These are phyloP conservation scores for Vigna angularis DNA, from an alignment of 306 rosid species.

Conservation along the genomic window DNA sequence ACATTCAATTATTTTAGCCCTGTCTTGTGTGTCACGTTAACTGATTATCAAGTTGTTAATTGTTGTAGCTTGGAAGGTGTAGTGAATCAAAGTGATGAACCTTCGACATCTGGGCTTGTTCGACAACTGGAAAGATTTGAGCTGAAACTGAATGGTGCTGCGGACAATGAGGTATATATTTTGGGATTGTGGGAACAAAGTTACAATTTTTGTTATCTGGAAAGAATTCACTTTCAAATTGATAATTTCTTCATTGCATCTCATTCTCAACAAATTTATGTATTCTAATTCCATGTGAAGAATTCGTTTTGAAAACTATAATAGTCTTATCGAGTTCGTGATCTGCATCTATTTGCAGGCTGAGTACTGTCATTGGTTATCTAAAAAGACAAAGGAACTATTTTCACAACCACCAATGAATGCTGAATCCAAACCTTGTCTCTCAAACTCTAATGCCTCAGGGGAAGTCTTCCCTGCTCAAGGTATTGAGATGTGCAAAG, in stretches of 20 bases:
- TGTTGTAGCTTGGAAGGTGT: conserved; percentile 5
- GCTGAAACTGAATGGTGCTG: neutral
- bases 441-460: conserved; percentile 1
- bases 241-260: neutral
- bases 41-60: conserved; percentile 1
- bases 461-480: conserved; percentile 6
- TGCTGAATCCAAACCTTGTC: neutral
- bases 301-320: neutral
- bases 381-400: neutral
- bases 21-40: neutral
- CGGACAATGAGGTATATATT: conserved; percentile 45
- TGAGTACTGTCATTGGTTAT: conserved; percentile 24
- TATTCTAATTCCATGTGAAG: neutral
- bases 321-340: neutral
- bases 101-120: neutral
- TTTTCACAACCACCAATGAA: neutral
- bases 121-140: neutral
- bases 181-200: neutral
- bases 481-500: neutral
- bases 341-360: conserved; percentile 26
- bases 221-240: neutral
- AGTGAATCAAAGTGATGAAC: neutral
- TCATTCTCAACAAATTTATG: neutral
- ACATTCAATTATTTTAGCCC: conserved; percentile 7
- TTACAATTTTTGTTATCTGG: neutral